Base-by-base conservation (phyloP, 164 flowering plant genomes). In the Nymphaea thermarum region DNA sequence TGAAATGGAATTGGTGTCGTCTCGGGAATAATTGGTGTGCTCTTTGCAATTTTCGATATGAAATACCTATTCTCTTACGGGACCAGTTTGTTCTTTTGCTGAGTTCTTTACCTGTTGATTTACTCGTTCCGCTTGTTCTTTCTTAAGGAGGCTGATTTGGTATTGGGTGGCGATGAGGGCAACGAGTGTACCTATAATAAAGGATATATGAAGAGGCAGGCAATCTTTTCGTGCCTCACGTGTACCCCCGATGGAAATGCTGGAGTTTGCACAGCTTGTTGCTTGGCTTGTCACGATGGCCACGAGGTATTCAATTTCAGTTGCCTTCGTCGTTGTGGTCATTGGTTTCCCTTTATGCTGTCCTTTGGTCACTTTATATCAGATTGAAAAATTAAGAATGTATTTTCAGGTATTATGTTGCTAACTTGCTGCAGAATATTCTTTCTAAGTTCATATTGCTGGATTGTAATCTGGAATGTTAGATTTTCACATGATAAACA, bases 121-220 rank as follows among this genome's bases (percentile, higher is more conserved):
- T 47, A 60, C 59, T 70, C 6, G 62, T 43, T 64, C 66, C 44
- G 57, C 12, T 62, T 17, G 42, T 62, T 62, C 1, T 62, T 62
- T 62, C 42, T 17, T 51, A 66, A 90, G 98, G 98, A 90, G 77
- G 98, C 93, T 41, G 98, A 95, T 82, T 77, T 95, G 85, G 88
- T 95, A 63, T 80, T 95, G 88, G 99, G 99, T 17, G 99, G 98
- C 61, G 99, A 95, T 73, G 96, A 88, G 60, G 99, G 98, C 43
- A 87, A 95, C 71, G 97, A 90, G 66, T 95, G 98, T 70, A 95
- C 99, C 45, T 95, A 90, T 70, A 55, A 36, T 3, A 87, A 90
- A 57, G 98, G 97, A 47, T 90, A 90, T 74, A 84, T 92, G 93
- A 95, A 92, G 83, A 86, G 98, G 74, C 99, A 95, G 66, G 98